Base-by-base conservation (phyloP, 768 basidiomycete genomes). In the Sarcodon aspratus region DNA sequence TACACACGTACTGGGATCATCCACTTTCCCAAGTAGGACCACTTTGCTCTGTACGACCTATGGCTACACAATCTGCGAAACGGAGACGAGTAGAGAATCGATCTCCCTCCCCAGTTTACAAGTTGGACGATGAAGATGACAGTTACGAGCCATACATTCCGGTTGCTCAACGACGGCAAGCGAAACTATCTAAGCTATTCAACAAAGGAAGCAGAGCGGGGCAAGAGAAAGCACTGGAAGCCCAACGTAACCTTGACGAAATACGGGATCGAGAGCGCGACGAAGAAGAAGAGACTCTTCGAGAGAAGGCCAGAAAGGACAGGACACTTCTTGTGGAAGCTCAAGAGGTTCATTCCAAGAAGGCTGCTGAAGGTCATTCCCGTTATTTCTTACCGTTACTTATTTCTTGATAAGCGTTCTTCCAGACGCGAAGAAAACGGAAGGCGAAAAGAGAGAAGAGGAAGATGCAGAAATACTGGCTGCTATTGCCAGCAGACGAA, bases 321-420 rank as follows among this genome's bases (percentile, higher is more conserved):
- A 69, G 91, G 56, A 96, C 93, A 0, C 66, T 99, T 44, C 67
- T 99, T 45, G 64, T 92, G 59, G 93, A 96, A 62, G 96, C 96
- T 1, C 92, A 97, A 65, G 95, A 98, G 60, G 94, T 98, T 33
- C 91, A 95, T 59, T 74, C 75, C 21, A 74, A 74, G 63, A 90
- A 84, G 65, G 89, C 85, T 4, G 74, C 72, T 48, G 88, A 95
- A 69, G 86, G 91, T 89, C 43, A 68, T 59, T 12, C 37, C 17
- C 21, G 21, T 27, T 6, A 44, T 44, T 8, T 8, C 50, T 33
- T 38, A 37, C 27, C 21, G 10, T 37, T 36, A 13, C 36, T 49
- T 49, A 44, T 34, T 43, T 7, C 44, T 21, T 11, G 5, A 35
- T 50, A 43, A 55, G 71, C 45, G 36, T 27, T 6, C 18, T 9